A percentile compares a stretch with the other conserved stretches of the same genome.
These are phyloP conservation scores for Streptanthus diversifolius DNA, from an alignment of 345 rosid species.

Conservation along the genomic window DNA sequence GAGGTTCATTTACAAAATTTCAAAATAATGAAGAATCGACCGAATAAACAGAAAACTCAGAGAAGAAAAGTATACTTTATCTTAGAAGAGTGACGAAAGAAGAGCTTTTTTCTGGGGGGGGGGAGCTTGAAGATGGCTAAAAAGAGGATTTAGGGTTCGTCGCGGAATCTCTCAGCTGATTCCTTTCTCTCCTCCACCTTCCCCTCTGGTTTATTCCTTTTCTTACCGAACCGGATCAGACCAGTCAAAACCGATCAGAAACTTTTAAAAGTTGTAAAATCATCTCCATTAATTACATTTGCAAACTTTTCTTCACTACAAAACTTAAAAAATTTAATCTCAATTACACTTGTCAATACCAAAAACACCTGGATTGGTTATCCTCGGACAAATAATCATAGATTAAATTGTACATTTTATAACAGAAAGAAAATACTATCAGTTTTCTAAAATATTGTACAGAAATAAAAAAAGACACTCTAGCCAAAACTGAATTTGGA, in stretches of 20 bases:
- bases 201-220: background rate
- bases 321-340: background rate
- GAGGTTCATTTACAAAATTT: background rate
- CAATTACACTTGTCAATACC: background rate
- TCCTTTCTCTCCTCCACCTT: background rate
- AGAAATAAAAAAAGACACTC: background rate
- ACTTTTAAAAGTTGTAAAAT: too few relatives aligned
- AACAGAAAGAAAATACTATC: background rate
- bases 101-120: background rate
- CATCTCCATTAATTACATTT: too few relatives aligned
- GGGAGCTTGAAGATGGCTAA: background rate
- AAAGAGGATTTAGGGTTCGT: constrained; percentile 25
- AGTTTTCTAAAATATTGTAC: background rate
- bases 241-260: background rate
- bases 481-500: background rate
- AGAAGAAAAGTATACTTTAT: background rate
- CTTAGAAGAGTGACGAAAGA: background rate
- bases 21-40: background rate
- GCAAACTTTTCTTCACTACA: too few relatives aligned
- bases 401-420: background rate
- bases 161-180: constrained; percentile 10
- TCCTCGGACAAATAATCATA: background rate
- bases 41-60: background rate
- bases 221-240: background rate
- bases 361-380: background rate